Base-by-base conservation (phyloP, 2,329 filamentous ascomycete genomes). In the Alternaria triticina region DNA sequence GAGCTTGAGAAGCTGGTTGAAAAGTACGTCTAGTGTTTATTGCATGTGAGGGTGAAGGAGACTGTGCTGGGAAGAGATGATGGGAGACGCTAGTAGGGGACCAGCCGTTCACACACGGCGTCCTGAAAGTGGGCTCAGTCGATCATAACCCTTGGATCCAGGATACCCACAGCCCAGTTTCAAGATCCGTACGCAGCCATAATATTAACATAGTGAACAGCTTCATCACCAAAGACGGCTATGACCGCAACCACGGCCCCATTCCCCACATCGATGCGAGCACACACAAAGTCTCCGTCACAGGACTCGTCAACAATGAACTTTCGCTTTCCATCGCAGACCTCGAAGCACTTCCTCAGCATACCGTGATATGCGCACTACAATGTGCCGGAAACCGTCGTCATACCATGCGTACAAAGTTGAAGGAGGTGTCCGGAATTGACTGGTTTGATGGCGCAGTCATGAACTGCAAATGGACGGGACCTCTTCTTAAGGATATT, bases 351-450 rank as follows among this genome's bases (percentile, higher is more conserved):
- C 85, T 87, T 52, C 77, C 81, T 2, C 87, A 89, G 67, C 83
- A 88, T 69, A 82, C 80, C 61, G 84, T 89, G 12, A 79, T 84
- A n/a, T 87, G 85, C 64, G 85, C 86, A 2, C 78, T 89, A 1
- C 86, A 88, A 78, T 89, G 87, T 67, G 87, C 87, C 4, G 87
- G 87, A 20, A 89, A 89, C 68, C 79, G 87, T 8, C 83, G 87
- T 11, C 86, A 89, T 70, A 87, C 86, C 2, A 89, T 89, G 86
- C 84, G 86, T 25, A 88, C 86, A 1, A 79, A 83, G 65, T 76
- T 88, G 25, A 87, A 87, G 69, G 87, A 89, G 73, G 87, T 89
- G 6, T 78, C 82, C 33, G 87, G 87, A 1, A 84, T 89, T 45
- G 86, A 89, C 70, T 89, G 87, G 87, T 82, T 82, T 40, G 86